Evolutionary conservation across 371 early-diverging fungal genomes (phyloP).

Genomic region (Syncephalastrum contaminatum): DNA sequence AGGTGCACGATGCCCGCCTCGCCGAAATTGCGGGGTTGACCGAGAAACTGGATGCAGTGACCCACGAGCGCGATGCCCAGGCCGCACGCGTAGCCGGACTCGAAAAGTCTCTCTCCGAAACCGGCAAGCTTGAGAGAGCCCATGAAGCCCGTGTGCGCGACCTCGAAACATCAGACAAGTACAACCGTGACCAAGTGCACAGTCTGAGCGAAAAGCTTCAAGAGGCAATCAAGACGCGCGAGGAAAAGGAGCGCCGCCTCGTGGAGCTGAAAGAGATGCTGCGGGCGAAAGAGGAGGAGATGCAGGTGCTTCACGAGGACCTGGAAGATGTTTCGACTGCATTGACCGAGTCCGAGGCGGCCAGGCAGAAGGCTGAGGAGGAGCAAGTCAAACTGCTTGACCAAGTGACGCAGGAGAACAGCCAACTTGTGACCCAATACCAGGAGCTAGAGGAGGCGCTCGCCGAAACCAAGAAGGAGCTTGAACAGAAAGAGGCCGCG

Average conservation of each 20-base stretch:
- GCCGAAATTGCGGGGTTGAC: too few species aligned
- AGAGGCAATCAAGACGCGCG: slow-evolving; percentile 1
- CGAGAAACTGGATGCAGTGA: too few species aligned
- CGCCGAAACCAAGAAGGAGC: neutral
- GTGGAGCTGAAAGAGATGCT: neutral
- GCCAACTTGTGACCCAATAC: slow-evolving; percentile 4
- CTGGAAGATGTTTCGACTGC: slow-evolving; percentile 8
- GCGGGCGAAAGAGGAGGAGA: neutral
- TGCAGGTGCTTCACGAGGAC: slow-evolving; percentile 9
- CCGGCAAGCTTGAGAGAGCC: neutral
- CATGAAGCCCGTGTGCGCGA: too few species aligned
- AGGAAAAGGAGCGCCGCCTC: neutral
- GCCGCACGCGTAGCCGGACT: neutral
- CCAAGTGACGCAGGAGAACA: slow-evolving; percentile 17
- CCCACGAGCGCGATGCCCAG: neutral
- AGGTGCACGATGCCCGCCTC: neutral
- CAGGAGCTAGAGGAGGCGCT: slow-evolving; percentile 6
- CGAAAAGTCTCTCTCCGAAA: neutral
- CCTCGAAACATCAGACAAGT: too few species aligned
- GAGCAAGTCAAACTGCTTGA: slow-evolving; percentile 14
- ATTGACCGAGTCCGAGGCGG: slow-evolving; percentile 7
- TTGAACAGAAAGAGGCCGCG: neutral
- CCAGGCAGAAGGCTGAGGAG: slow-evolving; percentile 8
- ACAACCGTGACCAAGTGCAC: neutral
- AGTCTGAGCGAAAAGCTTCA: neutral